Conservation (phyloP, 352 stramenopile genomes). For the Globisporangium splendens region DNA sequence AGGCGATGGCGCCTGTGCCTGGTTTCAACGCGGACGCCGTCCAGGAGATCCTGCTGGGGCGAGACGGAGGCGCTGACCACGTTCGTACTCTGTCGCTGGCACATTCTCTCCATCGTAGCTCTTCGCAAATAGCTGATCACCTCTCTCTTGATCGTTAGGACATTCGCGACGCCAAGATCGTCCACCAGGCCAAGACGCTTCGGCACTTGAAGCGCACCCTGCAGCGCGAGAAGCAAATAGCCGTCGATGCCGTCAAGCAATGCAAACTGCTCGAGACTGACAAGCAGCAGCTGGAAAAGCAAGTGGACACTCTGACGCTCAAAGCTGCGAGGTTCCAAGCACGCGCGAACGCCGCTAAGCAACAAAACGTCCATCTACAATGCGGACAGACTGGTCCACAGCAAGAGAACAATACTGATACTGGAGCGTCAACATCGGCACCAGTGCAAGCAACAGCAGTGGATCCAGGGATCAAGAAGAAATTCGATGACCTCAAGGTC, state of each 20-base stretch:
- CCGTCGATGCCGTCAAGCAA: conserved; percentile 32
- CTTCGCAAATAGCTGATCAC: background rate
- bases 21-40: conserved; percentile 47
- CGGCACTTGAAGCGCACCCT: conserved; percentile 51
- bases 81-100: conserved; percentile 18
- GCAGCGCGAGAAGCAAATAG: conserved; percentile 58
- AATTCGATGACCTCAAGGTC: conserved; percentile 57
- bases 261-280: conserved; percentile 30
- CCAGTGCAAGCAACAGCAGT: conserved; percentile 13
- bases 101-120: background rate
- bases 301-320: conserved; percentile 61
- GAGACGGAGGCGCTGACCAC: conserved; percentile 46
- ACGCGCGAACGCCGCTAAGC: conserved; percentile 21
- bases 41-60: conserved; percentile 62
- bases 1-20: conserved; percentile 60
- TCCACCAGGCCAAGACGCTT: conserved; percentile 71
- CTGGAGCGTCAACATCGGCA: conserved; percentile 3
- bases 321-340: conserved; percentile 54
- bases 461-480: conserved; percentile 26
- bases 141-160: conserved; percentile 31
- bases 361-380: background rate
- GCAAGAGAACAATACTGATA: background rate
- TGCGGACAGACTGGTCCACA: background rate
- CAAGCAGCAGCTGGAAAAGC: conserved; percentile 40
- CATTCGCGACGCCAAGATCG: conserved; percentile 72